Evolutionary conservation across 2,329 filamentous ascomycete genomes (phyloP).

Genomic region (Cladophialophora bantiana): DNA sequence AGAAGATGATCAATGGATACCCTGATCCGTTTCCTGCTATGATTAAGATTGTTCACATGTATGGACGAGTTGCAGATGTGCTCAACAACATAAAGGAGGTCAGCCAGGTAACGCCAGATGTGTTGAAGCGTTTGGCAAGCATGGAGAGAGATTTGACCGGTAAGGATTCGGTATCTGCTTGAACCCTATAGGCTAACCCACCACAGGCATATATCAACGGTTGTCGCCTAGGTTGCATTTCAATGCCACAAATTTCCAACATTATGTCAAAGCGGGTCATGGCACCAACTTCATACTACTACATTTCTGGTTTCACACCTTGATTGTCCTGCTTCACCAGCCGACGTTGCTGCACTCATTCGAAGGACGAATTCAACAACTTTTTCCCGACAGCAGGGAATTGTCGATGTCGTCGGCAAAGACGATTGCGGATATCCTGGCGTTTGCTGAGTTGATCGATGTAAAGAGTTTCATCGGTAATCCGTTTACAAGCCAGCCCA

Average conservation of each 20-base stretch:
- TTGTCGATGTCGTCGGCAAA: conserved; percentile 87
- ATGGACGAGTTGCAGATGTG: conserved; percentile 82
- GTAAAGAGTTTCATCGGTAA: conserved; percentile 86
- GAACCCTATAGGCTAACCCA: conserved; percentile 23
- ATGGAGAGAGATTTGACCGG: conserved; percentile 81
- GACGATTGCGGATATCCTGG: conserved; percentile 86
- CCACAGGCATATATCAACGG: conserved; percentile 69
- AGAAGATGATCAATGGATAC: conserved; percentile 66
- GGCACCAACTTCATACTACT: conserved; percentile 86
- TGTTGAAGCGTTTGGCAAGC: conserved; percentile 72
- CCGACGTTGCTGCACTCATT: conserved; percentile 83
- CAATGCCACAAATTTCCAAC: conserved; percentile 84
- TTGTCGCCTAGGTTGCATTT: conserved; percentile 79
- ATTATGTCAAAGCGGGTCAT: conserved; percentile 79
- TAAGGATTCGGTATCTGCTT: conserved; percentile 50
- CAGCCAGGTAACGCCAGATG: conserved; percentile 76
- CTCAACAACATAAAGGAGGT: conserved; percentile 80
- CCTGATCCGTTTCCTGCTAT: conserved; percentile 81
- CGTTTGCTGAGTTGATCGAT: conserved; percentile 85
- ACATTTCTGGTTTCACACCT: conserved; percentile 63
- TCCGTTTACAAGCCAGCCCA: conserved; percentile 87
- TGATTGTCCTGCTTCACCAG: conserved; percentile 42
- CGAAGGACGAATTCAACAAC: conserved; percentile 70
- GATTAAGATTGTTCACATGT: conserved; percentile 83
- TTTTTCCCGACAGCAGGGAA: conserved; percentile 81